These are phyloP conservation scores for Eucalyptus leucophloia DNA, from an alignment of 345 rosid genomes.

Conservation along the genomic window DNA sequence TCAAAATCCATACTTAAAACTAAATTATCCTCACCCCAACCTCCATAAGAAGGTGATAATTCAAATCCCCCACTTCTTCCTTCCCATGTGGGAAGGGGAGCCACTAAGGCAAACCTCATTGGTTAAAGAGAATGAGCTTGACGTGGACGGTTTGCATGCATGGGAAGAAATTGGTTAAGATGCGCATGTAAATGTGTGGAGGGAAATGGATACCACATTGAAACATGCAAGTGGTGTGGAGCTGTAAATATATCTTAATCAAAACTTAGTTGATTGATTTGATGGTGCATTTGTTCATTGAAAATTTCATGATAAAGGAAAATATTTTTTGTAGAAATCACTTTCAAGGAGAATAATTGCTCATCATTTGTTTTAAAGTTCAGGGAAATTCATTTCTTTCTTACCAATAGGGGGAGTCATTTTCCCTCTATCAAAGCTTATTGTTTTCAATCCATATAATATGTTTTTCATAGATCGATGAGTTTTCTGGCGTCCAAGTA, in stretches of 20 bases:
- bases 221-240: fast-evolving
- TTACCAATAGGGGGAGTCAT: fast-evolving
- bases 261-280: neutral
- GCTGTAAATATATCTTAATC: neutral
- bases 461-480: neutral
- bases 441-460: neutral
- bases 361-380: neutral
- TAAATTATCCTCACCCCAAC: fast-evolving
- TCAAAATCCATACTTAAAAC: fast-evolving
- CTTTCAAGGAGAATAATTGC: neutral
- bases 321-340: neutral
- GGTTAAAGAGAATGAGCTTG: neutral
- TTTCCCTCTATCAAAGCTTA: neutral
- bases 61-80: too few species aligned
- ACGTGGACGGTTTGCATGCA: fast-evolving
- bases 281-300: neutral
- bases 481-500: neutral
- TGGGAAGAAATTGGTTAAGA: neutral
- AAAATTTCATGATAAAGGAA: neutral
- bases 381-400: neutral
- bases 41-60: too few species aligned
- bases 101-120: too few species aligned
- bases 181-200: neutral
- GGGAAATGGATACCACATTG: neutral
- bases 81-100: too few species aligned